Evolutionary conservation across 179 eudicot species (phyloP).

Genomic region (Spergularia azorica): DNA sequence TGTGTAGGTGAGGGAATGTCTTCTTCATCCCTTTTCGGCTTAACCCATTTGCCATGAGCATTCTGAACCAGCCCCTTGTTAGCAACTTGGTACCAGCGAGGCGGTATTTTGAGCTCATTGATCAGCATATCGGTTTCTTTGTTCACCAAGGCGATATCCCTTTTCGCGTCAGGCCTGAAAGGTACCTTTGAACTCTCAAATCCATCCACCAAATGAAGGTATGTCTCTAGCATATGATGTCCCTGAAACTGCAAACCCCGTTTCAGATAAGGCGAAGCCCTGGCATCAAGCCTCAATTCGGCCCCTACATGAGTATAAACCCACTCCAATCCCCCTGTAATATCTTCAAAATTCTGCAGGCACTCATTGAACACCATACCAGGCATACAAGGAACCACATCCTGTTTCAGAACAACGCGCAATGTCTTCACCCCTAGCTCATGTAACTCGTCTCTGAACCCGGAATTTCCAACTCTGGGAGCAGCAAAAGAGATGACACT

Average conservation of each 20-base stretch:
- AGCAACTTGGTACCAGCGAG: conserved; percentile 62
- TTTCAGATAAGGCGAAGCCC: conserved; percentile 65
- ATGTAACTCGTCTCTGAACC: conserved; percentile 62
- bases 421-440: conserved; percentile 58
- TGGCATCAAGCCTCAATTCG: conserved; percentile 60
- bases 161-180: conserved; percentile 50
- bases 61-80: conserved; percentile 64
- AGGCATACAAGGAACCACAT: conserved; percentile 64
- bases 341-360: conserved; percentile 58
- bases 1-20: conserved; percentile 62
- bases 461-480: conserved; percentile 76
- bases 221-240: conserved; percentile 70
- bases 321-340: conserved; percentile 67
- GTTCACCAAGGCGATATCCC: conserved; percentile 75
- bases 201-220: conserved; percentile 70
- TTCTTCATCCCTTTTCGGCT: conserved; percentile 66
- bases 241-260: conserved; percentile 60
- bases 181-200: conserved; percentile 36
- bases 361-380: conserved; percentile 67
- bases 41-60: conserved; percentile 74
- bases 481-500: conserved; percentile 74
- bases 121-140: conserved; percentile 70
- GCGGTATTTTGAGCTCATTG: conserved; percentile 71
- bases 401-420: conserved; percentile 59
- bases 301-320: conserved; percentile 75